Conservation (phyloP, 305 asterid genomes). For the Nicotiana rustica region DNA sequence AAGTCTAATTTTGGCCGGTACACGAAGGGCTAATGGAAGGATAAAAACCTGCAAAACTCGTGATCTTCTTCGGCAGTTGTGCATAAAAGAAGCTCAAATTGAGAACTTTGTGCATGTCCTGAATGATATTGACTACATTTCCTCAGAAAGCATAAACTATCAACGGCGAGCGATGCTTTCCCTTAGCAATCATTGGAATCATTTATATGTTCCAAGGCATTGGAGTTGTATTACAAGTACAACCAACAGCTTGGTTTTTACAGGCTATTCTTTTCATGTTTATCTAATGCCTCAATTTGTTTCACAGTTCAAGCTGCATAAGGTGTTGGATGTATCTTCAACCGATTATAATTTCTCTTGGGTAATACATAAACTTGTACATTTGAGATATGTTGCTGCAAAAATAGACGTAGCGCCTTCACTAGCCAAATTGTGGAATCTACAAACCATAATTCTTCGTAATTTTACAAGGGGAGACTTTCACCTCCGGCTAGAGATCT, state of each 20-base stretch:
- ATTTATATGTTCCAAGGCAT: background rate
- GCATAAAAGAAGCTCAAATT: constrained; percentile 35
- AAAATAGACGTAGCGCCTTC: background rate
- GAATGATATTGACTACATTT: background rate
- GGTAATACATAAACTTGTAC: background rate
- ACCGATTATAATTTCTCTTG: background rate
- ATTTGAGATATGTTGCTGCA: background rate
- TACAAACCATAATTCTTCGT: background rate
- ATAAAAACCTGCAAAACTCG: constrained; percentile 41
- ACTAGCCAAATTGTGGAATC: background rate
- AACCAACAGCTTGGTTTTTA: background rate
- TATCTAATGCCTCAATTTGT: background rate
- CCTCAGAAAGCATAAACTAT: constrained; percentile 29
- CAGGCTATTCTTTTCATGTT: no score
- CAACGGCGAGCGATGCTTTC: constrained; percentile 30
- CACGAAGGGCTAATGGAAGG: constrained; percentile 26
- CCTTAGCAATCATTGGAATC: background rate
- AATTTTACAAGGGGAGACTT: background rate
- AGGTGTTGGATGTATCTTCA: background rate
- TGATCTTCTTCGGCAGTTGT: constrained; percentile 43
- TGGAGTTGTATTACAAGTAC: background rate
- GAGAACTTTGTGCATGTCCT: constrained; percentile 40
- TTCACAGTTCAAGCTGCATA: background rate
- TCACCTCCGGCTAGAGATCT: background rate
- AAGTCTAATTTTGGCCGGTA: constrained; percentile 39